Conservation (phyloP, 257 asterid genomes). For the Solanum habrochaites region DNA sequence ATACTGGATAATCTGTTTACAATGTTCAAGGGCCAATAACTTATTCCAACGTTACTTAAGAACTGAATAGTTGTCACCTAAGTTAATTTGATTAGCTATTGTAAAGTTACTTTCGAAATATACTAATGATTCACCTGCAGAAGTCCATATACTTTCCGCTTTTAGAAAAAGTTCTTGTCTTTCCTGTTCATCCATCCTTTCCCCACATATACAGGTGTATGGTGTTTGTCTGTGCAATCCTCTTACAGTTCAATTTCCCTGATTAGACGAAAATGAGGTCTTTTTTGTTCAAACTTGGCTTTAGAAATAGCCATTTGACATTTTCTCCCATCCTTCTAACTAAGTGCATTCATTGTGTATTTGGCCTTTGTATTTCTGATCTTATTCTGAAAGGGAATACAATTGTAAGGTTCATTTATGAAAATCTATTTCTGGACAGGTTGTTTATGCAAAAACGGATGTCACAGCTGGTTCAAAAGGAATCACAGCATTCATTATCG, state of each 20-base stretch:
- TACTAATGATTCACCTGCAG: background rate
- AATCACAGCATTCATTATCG: constrained; percentile 91
- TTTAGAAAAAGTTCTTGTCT: background rate
- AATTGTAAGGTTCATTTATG: background rate
- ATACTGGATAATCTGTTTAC: background rate
- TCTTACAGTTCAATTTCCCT: background rate
- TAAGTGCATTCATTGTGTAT: background rate
- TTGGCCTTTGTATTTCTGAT: background rate
- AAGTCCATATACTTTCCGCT: background rate
- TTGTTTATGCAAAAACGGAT: constrained; percentile 93
- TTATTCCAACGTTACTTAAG: background rate
- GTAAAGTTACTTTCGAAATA: background rate
- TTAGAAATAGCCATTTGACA: background rate
- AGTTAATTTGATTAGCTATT: background rate
- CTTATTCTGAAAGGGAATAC: background rate
- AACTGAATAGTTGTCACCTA: background rate
- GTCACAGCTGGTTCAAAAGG: constrained; percentile 73
- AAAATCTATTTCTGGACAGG: constrained; percentile 36
- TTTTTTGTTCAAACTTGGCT: background rate
- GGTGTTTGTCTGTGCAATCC: background rate
- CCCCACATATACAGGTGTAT: background rate
- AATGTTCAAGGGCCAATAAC: background rate
- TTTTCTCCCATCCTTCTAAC: background rate
- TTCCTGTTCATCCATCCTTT: background rate
- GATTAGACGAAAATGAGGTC: background rate